Evolutionary conservation across 1,284 basidiomycete species (phyloP).

Genomic region (Rhodotorula sp.): DNA sequence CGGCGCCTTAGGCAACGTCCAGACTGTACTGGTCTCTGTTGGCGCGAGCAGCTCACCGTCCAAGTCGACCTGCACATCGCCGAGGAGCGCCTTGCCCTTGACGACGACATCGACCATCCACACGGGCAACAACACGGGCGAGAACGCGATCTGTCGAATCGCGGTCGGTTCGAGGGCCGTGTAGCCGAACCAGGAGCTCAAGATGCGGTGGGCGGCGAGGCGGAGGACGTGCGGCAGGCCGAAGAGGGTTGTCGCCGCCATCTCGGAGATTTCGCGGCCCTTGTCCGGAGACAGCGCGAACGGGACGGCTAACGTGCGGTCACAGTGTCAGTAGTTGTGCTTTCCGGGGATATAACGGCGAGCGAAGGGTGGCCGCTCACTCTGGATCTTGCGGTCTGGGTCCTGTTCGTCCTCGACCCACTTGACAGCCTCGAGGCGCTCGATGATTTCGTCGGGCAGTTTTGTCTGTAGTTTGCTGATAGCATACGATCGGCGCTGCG

Average conservation of each 20-base stretch:
- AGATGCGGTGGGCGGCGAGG: slow-evolving; percentile 17
- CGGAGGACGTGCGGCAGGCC: slow-evolving; percentile 20
- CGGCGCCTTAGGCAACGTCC: too few species aligned
- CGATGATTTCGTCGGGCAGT: neutral
- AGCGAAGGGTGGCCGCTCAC: neutral
- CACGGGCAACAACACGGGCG: slow-evolving; percentile 25
- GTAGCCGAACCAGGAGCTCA: slow-evolving; percentile 16
- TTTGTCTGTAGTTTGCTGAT: neutral
- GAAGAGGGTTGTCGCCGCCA: slow-evolving; percentile 22
- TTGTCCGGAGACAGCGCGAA: slow-evolving; percentile 14
- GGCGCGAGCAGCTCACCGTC: slow-evolving; percentile 25
- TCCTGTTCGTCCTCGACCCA: neutral
- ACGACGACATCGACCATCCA: slow-evolving; percentile 34
- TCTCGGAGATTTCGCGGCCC: slow-evolving; percentile 4
- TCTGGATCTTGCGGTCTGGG: slow-evolving; percentile 5
- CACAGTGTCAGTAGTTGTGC: neutral
- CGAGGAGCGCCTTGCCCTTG: slow-evolving; percentile 18
- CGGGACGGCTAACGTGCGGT: slow-evolving; percentile 13
- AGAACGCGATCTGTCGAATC: slow-evolving; percentile 16
- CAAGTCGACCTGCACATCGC: slow-evolving; percentile 16
- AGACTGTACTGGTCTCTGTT: too few species aligned
- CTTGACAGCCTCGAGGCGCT: neutral
- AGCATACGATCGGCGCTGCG: neutral
- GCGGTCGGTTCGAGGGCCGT: slow-evolving; percentile 11
- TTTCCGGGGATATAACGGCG: neutral